These are phyloP conservation scores for Podosphaera fusca DNA, from an alignment of 2,329 filamentous ascomycete species.

Conservation along the genomic window DNA sequence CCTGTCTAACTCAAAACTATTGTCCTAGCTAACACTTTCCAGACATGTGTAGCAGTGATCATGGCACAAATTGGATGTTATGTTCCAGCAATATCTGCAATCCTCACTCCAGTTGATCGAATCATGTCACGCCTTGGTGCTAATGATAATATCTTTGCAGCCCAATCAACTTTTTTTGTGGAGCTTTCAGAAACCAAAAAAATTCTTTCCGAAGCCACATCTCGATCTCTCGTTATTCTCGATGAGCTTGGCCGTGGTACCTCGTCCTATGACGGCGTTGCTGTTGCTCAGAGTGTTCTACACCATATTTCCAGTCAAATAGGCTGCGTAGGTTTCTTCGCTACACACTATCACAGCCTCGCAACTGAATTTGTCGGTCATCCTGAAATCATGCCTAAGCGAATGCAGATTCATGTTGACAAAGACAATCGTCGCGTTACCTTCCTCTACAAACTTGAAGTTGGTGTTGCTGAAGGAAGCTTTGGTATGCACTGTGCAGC, in stretches of 20 bases:
- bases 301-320: slow-evolving; percentile 88
- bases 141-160: slow-evolving; percentile 97
- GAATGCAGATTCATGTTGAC: slow-evolving; percentile 92
- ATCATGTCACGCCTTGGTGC: slow-evolving; percentile 97
- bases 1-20: not conserved
- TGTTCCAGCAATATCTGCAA: slow-evolving; percentile 61
- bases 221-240: slow-evolving; percentile 82
- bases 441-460: slow-evolving; percentile 83
- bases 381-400: slow-evolving; percentile 62
- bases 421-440: slow-evolving; percentile 68
- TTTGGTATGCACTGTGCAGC: slow-evolving; percentile 98
- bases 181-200: slow-evolving; percentile 96
- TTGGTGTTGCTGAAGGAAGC: slow-evolving; percentile 82
- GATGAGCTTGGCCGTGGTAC: slow-evolving; percentile 92
- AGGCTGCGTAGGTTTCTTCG: slow-evolving; percentile 87
- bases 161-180: slow-evolving; percentile 95
- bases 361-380: slow-evolving; percentile 77
- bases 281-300: slow-evolving; percentile 89
- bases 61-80: slow-evolving; percentile 94
- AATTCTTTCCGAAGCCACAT: slow-evolving; percentile 82
- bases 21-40: slow-evolving; percentile 5
- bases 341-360: slow-evolving; percentile 89
- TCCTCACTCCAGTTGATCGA: slow-evolving; percentile 73
- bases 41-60: slow-evolving; percentile 89
- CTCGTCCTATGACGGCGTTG: slow-evolving; percentile 85